Evolutionary conservation across 2,329 filamentous ascomycete genomes (phyloP).

Genomic region (Triangularia verruculosa): DNA sequence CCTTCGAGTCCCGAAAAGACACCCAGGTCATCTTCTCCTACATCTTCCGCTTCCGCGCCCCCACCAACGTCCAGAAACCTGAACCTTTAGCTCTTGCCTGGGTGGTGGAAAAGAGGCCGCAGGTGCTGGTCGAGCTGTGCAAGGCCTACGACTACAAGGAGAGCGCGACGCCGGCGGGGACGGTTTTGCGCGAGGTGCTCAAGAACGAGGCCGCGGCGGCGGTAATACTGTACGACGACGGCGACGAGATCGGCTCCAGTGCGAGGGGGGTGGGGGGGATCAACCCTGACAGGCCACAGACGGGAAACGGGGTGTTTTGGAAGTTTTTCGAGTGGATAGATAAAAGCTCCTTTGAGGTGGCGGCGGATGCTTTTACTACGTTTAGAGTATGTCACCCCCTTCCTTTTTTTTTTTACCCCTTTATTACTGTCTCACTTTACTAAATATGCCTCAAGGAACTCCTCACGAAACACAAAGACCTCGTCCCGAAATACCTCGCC

Average conservation of each 20-base stretch:
- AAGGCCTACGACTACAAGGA: slow-evolving; percentile 86
- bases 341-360: slow-evolving; percentile 92
- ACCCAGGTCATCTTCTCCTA: slow-evolving; percentile 94
- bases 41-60: slow-evolving; percentile 83
- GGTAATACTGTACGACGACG: slow-evolving; percentile 90
- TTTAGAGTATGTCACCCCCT: slow-evolving; percentile 67
- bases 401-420: neutral
- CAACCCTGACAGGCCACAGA: slow-evolving; percentile 71
- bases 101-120: slow-evolving; percentile 80
- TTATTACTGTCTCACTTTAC: neutral
- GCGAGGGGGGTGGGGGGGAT: slow-evolving; percentile 75
- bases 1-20: slow-evolving; percentile 95
- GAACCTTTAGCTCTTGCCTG: slow-evolving; percentile 86
- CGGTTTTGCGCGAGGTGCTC: slow-evolving; percentile 79
- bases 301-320: slow-evolving; percentile 88
- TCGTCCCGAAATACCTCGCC: slow-evolving; percentile 82
- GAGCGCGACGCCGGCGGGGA: slow-evolving; percentile 86
- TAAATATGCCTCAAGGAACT: slow-evolving; percentile 66
- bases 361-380: slow-evolving; percentile 95
- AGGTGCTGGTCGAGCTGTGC: slow-evolving; percentile 84
- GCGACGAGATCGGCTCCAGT: slow-evolving; percentile 65
- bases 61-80: slow-evolving; percentile 61
- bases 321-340: slow-evolving; percentile 97
- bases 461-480: slow-evolving; percentile 86
- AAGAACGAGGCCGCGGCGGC: slow-evolving; percentile 91